phyloP scores from a whole-genome alignment of 495 filamentous ascomycete species.

The Hypoxylon lenormandii region DNA sequence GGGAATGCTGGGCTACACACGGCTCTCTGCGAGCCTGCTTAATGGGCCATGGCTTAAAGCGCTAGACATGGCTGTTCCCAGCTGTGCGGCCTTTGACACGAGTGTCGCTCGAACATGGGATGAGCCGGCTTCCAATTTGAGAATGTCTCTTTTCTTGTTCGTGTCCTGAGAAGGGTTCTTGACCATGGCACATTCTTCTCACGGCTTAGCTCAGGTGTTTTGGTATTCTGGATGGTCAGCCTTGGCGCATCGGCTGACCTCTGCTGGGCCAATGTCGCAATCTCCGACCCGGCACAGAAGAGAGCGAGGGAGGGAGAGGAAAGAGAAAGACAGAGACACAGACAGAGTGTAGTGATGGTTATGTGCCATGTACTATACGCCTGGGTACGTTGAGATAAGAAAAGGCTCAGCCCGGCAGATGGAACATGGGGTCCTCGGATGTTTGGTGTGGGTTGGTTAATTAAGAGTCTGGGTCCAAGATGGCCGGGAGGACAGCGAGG shows the following conservation, averaged over 20 bases:
- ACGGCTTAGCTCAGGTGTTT: conserved; percentile 42
- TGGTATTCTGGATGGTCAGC: conserved; percentile 32
- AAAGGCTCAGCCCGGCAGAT: conserved; percentile 34
- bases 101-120: conserved; percentile 14
- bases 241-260: conserved; percentile 46
- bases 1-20: background rate
- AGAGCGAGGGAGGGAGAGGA: no score
- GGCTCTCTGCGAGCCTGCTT: conserved; percentile 9
- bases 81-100: conserved; percentile 3
- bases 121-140: conserved; percentile 38
- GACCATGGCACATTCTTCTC: conserved; percentile 51
- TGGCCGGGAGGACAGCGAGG: background rate
- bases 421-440: conserved; percentile 11
- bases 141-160: conserved; percentile 27
- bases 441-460: background rate
- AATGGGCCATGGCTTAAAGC: background rate
- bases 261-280: conserved; percentile 37
- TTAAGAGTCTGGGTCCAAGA: background rate
- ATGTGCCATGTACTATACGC: conserved; percentile 19
- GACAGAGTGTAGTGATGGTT: conserved; percentile 1
- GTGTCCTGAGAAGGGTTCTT: conserved; percentile 22
- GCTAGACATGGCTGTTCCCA: background rate
- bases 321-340: background rate
- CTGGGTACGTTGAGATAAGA: conserved; percentile 31
- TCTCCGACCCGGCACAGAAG: conserved; percentile 26